Evolutionary conservation across 352 stramenopile genomes (phyloP).

Genomic region (Phytophthora tentaculata): DNA sequence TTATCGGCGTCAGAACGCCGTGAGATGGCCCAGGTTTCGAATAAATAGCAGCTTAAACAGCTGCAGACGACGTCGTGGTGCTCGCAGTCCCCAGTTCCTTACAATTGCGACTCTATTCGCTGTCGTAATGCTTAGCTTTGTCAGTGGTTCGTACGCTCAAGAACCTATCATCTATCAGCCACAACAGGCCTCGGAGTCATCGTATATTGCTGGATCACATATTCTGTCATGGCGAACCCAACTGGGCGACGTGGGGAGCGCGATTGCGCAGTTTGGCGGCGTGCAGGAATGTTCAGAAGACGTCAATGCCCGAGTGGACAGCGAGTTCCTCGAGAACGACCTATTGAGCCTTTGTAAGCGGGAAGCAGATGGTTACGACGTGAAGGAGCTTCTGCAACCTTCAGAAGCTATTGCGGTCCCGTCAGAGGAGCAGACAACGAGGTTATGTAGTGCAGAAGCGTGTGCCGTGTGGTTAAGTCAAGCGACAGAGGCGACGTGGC

Average conservation of each 20-base stretch:
- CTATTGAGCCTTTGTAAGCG: conserved; percentile 21
- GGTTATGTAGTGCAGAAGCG: conserved; percentile 31
- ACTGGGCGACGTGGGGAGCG: conserved; percentile 19
- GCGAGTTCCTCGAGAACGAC: conserved; percentile 25
- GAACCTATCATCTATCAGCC: conserved; percentile 21
- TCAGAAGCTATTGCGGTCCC: conserved; percentile 15
- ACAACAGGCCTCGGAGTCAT: neutral
- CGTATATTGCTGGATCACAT: conserved; percentile 28
- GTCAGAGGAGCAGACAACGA: conserved; percentile 26
- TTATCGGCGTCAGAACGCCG: conserved; percentile 12
- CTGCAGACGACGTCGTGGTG: conserved; percentile 4
- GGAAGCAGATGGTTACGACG: conserved; percentile 24
- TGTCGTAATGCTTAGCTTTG: conserved; percentile 1
- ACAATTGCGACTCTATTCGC: conserved; percentile 17
- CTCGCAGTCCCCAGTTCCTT: conserved; percentile 13
- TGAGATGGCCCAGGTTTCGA: neutral
- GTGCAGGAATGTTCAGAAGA: conserved; percentile 37
- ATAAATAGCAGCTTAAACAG: conserved; percentile 3
- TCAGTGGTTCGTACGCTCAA: neutral
- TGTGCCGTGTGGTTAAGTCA: conserved; percentile 32
- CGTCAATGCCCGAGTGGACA: conserved; percentile 35
- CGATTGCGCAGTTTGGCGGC: conserved; percentile 24
- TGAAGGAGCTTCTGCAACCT: conserved; percentile 20
- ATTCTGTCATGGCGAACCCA: conserved; percentile 24
- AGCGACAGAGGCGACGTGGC: conserved; percentile 22